phyloP scores from a whole-genome alignment of 805 yeast genomes.

The Yarrowia hollandica region DNA sequence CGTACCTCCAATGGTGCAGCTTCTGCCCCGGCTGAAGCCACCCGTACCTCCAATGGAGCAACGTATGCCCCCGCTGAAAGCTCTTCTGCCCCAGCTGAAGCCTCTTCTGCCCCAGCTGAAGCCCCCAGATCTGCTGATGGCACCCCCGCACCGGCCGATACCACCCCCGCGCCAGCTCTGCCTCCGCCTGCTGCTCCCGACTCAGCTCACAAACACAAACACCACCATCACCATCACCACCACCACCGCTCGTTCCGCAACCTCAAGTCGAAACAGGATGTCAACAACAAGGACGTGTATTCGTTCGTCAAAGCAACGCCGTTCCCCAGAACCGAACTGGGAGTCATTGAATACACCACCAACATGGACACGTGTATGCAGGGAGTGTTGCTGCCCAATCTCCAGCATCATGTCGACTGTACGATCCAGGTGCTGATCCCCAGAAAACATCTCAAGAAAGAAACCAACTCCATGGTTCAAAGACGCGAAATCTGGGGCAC shows the following conservation, averaged over 20 bases:
- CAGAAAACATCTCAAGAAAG: conserved; percentile 44
- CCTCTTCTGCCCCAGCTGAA: too few species aligned
- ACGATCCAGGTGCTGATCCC: conserved; percentile 60
- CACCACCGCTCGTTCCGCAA: conserved; percentile 29
- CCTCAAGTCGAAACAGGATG: conserved; percentile 18
- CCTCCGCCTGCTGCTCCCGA: too few species aligned
- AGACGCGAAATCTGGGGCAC: conserved; percentile 81
- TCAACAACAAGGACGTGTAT: conserved; percentile 29
- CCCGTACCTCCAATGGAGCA: too few species aligned
- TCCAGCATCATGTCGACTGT: conserved; percentile 41
- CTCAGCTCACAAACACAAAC: too few species aligned
- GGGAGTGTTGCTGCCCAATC: conserved; percentile 36
- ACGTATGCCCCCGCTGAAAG: too few species aligned
- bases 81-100: too few species aligned
- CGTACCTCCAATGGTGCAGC: too few species aligned
- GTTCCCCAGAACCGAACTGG: conserved; percentile 9
- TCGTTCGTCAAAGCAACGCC: conserved; percentile 29
- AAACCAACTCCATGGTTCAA: conserved; percentile 46
- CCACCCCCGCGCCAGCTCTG: too few species aligned
- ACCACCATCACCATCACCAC: conserved; percentile 30
- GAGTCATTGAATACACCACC: conserved; percentile 30
- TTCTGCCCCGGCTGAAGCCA: too few species aligned
- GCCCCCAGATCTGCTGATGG: too few species aligned
- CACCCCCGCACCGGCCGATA: too few species aligned
- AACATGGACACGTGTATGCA: conserved; percentile 13